Evolutionary conservation across 768 basidiomycete species (phyloP).

Genomic region (Tricholoma furcatifolium): DNA sequence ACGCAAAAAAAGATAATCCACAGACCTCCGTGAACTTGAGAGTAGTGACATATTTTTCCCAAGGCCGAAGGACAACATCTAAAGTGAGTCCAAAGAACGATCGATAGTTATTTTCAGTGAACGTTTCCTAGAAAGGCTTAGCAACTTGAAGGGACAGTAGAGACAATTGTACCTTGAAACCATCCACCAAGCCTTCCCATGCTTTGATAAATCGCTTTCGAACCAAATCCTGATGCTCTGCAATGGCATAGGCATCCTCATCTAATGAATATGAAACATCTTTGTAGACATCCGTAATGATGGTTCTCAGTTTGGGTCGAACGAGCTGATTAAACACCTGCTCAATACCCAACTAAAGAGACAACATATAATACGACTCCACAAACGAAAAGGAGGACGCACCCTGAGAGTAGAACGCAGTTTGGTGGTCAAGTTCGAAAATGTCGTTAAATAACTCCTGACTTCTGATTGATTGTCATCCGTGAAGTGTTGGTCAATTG

Average conservation of each 20-base stretch:
- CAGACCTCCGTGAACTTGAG: constrained; percentile 87
- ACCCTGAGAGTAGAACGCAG: constrained; percentile 78
- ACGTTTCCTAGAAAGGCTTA: constrained; percentile 56
- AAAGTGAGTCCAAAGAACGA: constrained; percentile 82
- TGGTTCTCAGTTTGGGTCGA: constrained; percentile 79
- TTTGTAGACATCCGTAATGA: constrained; percentile 87
- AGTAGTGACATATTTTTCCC: constrained; percentile 85
- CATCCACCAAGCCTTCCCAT: constrained; percentile 86
- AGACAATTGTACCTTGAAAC: constrained; percentile 65
- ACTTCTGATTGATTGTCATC: constrained; percentile 52
- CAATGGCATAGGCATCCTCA: constrained; percentile 79
- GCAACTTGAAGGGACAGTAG: background rate
- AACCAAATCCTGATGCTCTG: constrained; percentile 84
- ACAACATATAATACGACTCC: background rate
- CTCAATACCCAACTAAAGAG: constrained; percentile 73
- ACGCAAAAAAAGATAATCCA: background rate
- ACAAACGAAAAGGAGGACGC: constrained; percentile 14
- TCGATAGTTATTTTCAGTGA: constrained; percentile 88
- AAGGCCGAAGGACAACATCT: constrained; percentile 88
- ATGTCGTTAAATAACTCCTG: constrained; percentile 43
- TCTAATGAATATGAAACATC: constrained; percentile 88
- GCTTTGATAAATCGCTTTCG: constrained; percentile 86
- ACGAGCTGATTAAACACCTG: constrained; percentile 95
- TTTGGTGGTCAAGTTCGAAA: constrained; percentile 56
- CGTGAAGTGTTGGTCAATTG: constrained; percentile 67